Base-by-base conservation (phyloP, 2,329 filamentous ascomycete genomes). In the Botryotinia calthae region DNA sequence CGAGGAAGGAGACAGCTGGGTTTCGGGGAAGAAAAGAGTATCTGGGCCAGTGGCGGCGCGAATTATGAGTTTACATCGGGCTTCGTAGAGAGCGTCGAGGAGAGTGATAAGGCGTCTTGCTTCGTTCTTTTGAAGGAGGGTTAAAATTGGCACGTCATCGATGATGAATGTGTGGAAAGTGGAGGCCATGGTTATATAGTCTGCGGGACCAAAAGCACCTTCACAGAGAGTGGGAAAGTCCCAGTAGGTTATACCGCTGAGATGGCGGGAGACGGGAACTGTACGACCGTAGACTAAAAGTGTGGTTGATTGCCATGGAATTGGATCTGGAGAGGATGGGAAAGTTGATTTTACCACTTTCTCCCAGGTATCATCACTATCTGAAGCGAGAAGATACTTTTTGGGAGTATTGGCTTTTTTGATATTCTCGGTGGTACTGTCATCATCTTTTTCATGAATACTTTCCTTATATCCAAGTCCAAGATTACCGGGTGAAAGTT, bases 101-200 rank as follows among this genome's bases (percentile, higher is more conserved):
- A 96, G 85, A 0, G 91, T 95, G 79, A 95, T 95, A 79, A 96
- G 90, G 18, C 93, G 87, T 7, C 93, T 86, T 1, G 93, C 93
- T 82, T 95, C 93, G 80, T 95, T 95, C 82, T 94, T 95, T 80
- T 90, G 89, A 1, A 88, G 82, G 2, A 90, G 81, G 0, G 88
- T 90, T 20, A 96, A 83, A 25, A 91, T 80, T 0, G 93, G 93
- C 1, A 95, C 85, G 31, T 89, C 83, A 76, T 91, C 90, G 64
- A 95, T 84, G 79, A 95, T 88, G 74, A 95, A 87, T 0, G 93
- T 95, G 81, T 95, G 92, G 80, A 91, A 95, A 25, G 88, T 91
- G 1, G 92, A 94, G 1, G 93, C 92, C 80, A 96, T 87, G 1
- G 91, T 92, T 71, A 95, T 92, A 82, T 95, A 96, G 82, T 96